Evolutionary conservation across 2,329 filamentous ascomycete species (phyloP).

Genomic region (Aspergillus sp.): DNA sequence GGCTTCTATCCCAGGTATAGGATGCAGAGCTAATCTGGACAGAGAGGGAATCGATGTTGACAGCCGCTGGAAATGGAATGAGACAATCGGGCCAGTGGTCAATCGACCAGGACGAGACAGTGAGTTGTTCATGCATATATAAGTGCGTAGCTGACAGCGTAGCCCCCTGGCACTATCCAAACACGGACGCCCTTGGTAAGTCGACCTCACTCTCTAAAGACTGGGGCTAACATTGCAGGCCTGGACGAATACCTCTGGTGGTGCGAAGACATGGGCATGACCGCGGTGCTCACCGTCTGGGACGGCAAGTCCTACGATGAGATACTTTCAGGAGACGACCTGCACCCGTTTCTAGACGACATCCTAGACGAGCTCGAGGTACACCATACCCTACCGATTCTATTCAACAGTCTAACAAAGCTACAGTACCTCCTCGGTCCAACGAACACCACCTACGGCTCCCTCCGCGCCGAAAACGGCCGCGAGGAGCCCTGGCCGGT

Average conservation of each 20-base stretch:
- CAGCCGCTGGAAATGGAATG: slow-evolving; percentile 42
- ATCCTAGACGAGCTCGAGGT: slow-evolving; percentile 62
- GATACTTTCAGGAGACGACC: slow-evolving; percentile 49
- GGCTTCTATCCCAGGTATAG: not conserved
- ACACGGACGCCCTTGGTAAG: slow-evolving; percentile 62
- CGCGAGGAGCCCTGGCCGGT: slow-evolving; percentile 60
- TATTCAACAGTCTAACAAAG: too few species aligned
- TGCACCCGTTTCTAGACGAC: slow-evolving; percentile 59
- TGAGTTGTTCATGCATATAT: slow-evolving; percentile 1
- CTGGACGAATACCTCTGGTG: slow-evolving; percentile 61
- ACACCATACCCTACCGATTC: not conserved
- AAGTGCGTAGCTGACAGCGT: not conserved
- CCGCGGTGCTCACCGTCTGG: slow-evolving; percentile 59
- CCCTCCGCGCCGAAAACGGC: slow-evolving; percentile 57
- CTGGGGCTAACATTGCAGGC: not conserved
- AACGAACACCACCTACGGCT: slow-evolving; percentile 53
- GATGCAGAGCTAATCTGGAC: not conserved
- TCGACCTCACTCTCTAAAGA: not conserved
- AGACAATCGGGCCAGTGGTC: slow-evolving; percentile 42
- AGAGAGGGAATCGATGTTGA: slow-evolving; percentile 31
- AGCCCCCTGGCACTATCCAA: slow-evolving; percentile 59
- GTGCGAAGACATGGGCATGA: slow-evolving; percentile 61
- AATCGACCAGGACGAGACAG: slow-evolving; percentile 54
- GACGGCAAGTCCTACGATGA: slow-evolving; percentile 56
- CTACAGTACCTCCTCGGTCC: slow-evolving; percentile 57